Percentiles rank a stretch among this genome's conserved stretches.
Evolutionary conservation across 2,329 filamentous ascomycete genomes (phyloP).

Genomic region (Calonectria pseudoreteaudii): DNA sequence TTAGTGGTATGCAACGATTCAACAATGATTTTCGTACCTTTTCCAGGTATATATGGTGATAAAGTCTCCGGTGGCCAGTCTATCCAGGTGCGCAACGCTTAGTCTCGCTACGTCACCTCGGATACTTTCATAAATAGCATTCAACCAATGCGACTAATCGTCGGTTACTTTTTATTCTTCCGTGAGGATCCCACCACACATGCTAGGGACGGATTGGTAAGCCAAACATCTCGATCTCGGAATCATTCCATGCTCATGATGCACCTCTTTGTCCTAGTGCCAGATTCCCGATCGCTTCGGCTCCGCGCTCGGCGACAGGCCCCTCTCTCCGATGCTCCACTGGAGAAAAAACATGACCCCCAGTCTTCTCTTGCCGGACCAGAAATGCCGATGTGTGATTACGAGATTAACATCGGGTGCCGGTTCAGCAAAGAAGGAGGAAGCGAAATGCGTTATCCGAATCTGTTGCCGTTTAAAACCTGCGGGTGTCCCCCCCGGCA

Average conservation of each 20-base stretch:
- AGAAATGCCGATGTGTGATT: constrained; percentile 25
- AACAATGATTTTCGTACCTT: background rate
- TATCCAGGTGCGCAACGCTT: background rate
- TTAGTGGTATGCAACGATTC: background rate
- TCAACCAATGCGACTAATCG: background rate
- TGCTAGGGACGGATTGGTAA: background rate
- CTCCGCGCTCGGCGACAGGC: constrained; percentile 32
- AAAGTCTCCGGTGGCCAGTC: background rate
- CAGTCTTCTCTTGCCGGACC: constrained; percentile 13
- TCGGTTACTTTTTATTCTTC: background rate
- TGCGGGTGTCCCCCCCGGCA: constrained; percentile 8
- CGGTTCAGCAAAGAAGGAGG: background rate
- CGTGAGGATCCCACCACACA: background rate
- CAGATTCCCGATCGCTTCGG: constrained; percentile 27
- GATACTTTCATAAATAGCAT: background rate
- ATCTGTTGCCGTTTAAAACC: constrained; percentile 15
- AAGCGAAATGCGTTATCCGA: constrained; percentile 19
- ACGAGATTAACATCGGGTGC: background rate
- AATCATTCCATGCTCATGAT: constrained; percentile 5
- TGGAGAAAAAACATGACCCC: background rate
- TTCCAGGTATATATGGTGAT: background rate
- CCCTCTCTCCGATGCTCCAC: constrained; percentile 13
- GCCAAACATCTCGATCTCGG: constrained; percentile 14
- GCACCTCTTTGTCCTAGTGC: constrained; percentile 13
- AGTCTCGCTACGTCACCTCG: background rate